phyloP scores from a whole-genome alignment of 306 rosid genomes.

The Sicyos edulis region DNA sequence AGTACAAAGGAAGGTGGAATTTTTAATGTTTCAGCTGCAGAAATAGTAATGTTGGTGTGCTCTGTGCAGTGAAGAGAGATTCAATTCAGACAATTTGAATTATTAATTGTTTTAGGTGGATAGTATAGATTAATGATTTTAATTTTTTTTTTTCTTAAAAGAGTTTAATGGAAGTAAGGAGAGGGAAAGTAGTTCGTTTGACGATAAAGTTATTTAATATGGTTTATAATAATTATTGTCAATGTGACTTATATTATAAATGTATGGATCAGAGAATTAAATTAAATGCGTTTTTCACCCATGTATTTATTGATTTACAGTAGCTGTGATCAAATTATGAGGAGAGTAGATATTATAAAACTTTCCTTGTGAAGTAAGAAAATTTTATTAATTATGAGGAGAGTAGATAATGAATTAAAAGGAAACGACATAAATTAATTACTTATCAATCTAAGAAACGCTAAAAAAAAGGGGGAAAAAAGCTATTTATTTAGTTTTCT shows the following conservation, averaged over 20 bases:
- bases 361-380: not conserved
- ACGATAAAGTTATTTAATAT: too few species aligned
- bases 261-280: not conserved
- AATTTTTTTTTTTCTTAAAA: too few species aligned
- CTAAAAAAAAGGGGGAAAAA: too few species aligned
- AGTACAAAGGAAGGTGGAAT: constrained; percentile 1
- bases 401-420: not conserved
- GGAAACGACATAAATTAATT: too few species aligned
- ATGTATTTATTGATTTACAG: too few species aligned
- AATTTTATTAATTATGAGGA: not conserved
- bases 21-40: constrained; percentile 8
- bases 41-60: not conserved
- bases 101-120: not conserved
- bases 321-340: not conserved
- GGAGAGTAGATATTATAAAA: too few species aligned
- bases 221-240: not conserved
- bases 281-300: not conserved
- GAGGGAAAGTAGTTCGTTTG: too few species aligned
- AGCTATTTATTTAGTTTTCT: too few species aligned
- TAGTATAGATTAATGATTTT: not conserved
- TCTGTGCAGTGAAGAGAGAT: not conserved
- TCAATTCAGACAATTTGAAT: not conserved
- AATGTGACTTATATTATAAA: too few species aligned
- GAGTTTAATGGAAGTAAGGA: too few species aligned
- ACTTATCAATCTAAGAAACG: too few species aligned